These are phyloP conservation scores for Cyberlindnera maritima DNA, from an alignment of 805 yeast species.

Conservation along the genomic window DNA sequence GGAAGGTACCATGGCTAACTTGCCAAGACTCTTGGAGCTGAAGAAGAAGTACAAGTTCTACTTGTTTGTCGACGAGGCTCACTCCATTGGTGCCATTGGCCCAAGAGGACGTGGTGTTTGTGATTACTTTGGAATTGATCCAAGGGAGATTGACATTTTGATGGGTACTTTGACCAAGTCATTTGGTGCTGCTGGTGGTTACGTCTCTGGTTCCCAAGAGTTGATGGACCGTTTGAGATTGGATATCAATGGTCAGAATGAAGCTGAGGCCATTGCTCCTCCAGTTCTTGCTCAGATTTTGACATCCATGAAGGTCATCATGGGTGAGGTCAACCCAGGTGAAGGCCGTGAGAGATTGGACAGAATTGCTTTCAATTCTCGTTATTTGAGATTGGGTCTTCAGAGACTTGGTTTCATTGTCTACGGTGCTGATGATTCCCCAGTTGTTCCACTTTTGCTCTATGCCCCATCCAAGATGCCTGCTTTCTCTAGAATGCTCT, in stretches of 20 bases:
- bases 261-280: conserved; percentile 87
- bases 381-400: conserved; percentile 87
- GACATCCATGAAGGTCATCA: conserved; percentile 73
- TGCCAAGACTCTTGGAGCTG: conserved; percentile 66
- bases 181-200: conserved; percentile 99
- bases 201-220: conserved; percentile 72
- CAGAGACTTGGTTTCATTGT: conserved; percentile 92
- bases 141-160: conserved; percentile 73
- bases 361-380: conserved; percentile 92
- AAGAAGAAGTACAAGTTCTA: conserved; percentile 87
- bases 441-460: conserved; percentile 85
- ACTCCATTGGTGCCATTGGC: conserved; percentile 98
- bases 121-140: conserved; percentile 83
- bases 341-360: conserved; percentile 90
- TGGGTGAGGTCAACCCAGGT: conserved; percentile 83
- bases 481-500: conserved; percentile 79
- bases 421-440: conserved; percentile 94
- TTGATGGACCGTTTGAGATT: conserved; percentile 74
- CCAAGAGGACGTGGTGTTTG: conserved; percentile 92
- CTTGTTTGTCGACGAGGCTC: conserved; percentile 95
- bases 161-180: conserved; percentile 99
- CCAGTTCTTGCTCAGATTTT: conserved; percentile 87
- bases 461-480: conserved; percentile 96
- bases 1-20: conserved; percentile 75
- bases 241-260: conserved; percentile 66